A percentile compares a stretch with the other conserved stretches of the same genome.
phyloP scores from a whole-genome alignment of 2,329 filamentous ascomycete species.

The Tolypocladium paradoxum region DNA sequence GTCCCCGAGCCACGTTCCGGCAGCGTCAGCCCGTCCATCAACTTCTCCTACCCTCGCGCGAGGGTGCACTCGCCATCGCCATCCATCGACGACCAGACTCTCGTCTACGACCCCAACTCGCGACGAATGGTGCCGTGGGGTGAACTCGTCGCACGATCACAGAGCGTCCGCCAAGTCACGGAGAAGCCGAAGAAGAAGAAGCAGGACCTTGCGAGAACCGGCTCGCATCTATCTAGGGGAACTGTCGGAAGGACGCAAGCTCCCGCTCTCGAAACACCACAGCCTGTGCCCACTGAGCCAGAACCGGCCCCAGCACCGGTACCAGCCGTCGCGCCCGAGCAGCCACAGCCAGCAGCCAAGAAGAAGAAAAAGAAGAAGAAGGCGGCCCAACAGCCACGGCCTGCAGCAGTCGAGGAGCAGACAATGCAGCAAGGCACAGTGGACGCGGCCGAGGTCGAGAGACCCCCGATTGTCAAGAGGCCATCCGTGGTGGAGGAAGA shows the following conservation, averaged over 20 bases:
- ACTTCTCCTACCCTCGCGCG: constrained; percentile 47
- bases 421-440: background rate
- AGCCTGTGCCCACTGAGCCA: background rate
- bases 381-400: background rate
- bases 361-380: constrained; percentile 7
- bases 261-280: constrained; percentile 28
- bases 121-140: constrained; percentile 46
- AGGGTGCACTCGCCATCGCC: constrained; percentile 21
- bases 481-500: constrained; percentile 37
- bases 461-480: constrained; percentile 19
- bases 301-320: background rate
- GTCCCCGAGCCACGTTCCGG: constrained; percentile 26
- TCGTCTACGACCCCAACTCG: constrained; percentile 58
- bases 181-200: constrained; percentile 33
- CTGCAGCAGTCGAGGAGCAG: background rate
- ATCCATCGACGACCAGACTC: constrained; percentile 22
- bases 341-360: background rate
- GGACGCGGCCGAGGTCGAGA: background rate
- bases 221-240: constrained; percentile 38
- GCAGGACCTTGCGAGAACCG: constrained; percentile 24
- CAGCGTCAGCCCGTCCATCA: constrained; percentile 42
- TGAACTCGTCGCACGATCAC: constrained; percentile 31
- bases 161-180: constrained; percentile 25
- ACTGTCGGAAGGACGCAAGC: constrained; percentile 41
- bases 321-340: background rate